These are phyloP conservation scores for Penicillium tannophilum DNA, from an alignment of 495 filamentous ascomycete genomes.

Conservation along the genomic window DNA sequence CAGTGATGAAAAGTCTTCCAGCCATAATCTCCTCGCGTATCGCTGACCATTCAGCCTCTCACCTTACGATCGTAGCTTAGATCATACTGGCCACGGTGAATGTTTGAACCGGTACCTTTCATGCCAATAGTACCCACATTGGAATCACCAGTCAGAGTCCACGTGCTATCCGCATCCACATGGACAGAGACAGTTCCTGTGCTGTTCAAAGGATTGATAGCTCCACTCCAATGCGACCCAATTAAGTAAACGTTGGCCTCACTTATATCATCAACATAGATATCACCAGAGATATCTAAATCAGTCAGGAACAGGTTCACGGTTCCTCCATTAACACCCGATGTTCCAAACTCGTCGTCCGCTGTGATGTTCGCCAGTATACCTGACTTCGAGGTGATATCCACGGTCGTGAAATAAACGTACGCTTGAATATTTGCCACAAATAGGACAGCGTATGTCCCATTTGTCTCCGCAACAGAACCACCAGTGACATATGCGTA, in stretches of 20 bases:
- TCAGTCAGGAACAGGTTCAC: constrained; percentile 1
- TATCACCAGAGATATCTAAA: background rate
- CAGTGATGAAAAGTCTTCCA: too few species aligned
- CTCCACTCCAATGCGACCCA: constrained; percentile 1
- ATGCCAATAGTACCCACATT: background rate
- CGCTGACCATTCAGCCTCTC: background rate
- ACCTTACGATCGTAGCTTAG: background rate
- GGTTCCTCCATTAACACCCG: background rate
- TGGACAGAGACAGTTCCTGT: background rate
- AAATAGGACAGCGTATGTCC: background rate
- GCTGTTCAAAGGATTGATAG: constrained; percentile 2
- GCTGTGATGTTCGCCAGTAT: constrained; percentile 4
- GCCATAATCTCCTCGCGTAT: background rate
- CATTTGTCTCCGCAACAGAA: constrained; percentile 6
- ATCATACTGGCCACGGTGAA: background rate
- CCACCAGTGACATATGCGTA: constrained; percentile 8
- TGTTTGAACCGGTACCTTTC: background rate
- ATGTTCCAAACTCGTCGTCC: background rate
- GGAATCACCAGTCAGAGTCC: constrained; percentile 5
- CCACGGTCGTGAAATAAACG: constrained; percentile 1
- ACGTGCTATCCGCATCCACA: constrained; percentile 3
- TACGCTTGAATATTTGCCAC: constrained; percentile 6
- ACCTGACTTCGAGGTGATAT: background rate
- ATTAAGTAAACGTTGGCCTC: background rate
- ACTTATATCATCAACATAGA: constrained; percentile 4